Conservation (phyloP, 306 rosid species). For the Pyrus betulifolia region DNA sequence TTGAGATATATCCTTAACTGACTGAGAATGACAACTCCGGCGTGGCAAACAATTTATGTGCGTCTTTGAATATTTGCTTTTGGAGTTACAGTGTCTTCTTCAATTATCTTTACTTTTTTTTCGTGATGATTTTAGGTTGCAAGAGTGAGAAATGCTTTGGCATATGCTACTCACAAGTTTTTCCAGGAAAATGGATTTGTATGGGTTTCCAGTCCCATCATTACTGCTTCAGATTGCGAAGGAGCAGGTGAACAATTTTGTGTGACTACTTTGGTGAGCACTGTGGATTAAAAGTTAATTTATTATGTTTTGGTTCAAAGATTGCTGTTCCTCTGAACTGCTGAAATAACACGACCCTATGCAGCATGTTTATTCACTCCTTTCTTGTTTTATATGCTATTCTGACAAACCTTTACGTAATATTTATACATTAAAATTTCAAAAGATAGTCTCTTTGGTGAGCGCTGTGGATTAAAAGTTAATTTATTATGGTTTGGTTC, state of each 20-base stretch:
- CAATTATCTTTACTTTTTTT: slow-evolving; percentile 3
- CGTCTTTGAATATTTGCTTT: slow-evolving; percentile 9
- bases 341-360: background rate
- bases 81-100: background rate
- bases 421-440: too few species aligned
- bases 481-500: background rate
- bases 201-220: slow-evolving; percentile 89
- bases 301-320: background rate
- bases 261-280: slow-evolving; percentile 83
- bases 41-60: slow-evolving; percentile 1
- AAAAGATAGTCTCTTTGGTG: background rate
- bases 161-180: slow-evolving; percentile 85
- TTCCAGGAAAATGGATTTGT: slow-evolving; percentile 93
- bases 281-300: slow-evolving; percentile 1
- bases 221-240: slow-evolving; percentile 97
- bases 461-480: background rate
- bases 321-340: background rate
- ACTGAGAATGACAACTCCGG: background rate
- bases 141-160: slow-evolving; percentile 87
- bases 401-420: background rate
- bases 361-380: background rate
- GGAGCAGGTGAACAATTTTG: slow-evolving; percentile 99
- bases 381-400: background rate
- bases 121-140: slow-evolving; percentile 56
- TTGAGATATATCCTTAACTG: background rate